These are phyloP conservation scores for Podosphaera xanthii DNA, from an alignment of 2,329 filamentous ascomycete genomes.

Conservation along the genomic window DNA sequence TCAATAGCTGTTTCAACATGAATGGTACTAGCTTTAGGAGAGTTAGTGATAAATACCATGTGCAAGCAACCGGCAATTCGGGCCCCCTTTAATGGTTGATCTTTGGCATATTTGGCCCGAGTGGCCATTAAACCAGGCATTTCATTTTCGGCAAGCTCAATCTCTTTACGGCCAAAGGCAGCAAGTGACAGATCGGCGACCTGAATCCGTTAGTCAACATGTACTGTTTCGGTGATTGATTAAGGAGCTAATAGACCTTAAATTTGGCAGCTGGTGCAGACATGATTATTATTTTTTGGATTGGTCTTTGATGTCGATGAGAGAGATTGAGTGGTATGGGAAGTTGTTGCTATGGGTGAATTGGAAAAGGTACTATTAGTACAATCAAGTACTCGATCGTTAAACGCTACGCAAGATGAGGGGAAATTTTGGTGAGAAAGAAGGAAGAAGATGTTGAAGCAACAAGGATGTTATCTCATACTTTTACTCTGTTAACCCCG, in stretches of 20 bases:
- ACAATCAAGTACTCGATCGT: not conserved
- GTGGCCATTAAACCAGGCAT: conserved; percentile 98
- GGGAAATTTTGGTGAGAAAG: not conserved
- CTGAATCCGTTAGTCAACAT: conserved; percentile 21
- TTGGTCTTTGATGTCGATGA: too few species aligned
- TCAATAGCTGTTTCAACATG: not conserved
- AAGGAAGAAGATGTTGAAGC: not conserved
- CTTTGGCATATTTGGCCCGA: conserved; percentile 67
- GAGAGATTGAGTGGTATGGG: not conserved
- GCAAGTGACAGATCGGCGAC: conserved; percentile 95
- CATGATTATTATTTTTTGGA: conserved; percentile 8
- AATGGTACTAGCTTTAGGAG: not conserved
- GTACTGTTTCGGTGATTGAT: not conserved
- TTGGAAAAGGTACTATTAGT: not conserved
- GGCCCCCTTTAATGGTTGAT: conserved; percentile 86
- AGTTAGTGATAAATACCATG: conserved; percentile 16
- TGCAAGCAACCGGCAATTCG: conserved; percentile 74
- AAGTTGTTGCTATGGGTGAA: not conserved
- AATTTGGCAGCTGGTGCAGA: conserved; percentile 17
- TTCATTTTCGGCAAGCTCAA: conserved; percentile 87
- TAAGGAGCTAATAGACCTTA: conserved; percentile 8
- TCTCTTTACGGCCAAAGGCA: conserved; percentile 97
- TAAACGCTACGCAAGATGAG: not conserved
- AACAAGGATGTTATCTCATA: not conserved
- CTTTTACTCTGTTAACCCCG: too few species aligned